A percentile compares a stretch with the other conserved stretches of the same genome.
Evolutionary conservation across 2,329 filamentous ascomycete genomes (phyloP).

Genomic region (Trichoderma harzianum): DNA sequence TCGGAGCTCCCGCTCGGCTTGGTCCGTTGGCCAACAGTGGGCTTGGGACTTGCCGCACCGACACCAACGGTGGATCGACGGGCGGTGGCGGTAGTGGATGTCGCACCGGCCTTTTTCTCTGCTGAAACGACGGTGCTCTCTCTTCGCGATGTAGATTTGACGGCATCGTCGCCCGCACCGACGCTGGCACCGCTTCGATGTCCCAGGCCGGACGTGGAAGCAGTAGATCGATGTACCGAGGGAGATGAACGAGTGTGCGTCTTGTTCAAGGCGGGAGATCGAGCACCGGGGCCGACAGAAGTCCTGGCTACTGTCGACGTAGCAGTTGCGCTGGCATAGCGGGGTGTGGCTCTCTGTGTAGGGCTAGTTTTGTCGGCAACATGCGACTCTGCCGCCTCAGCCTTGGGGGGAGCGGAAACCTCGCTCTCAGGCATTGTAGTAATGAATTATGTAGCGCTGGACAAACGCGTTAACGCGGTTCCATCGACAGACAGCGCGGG

Average conservation of each 20-base stretch:
- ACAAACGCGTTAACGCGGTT: background rate
- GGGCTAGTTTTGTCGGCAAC: background rate
- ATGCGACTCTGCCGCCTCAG: background rate
- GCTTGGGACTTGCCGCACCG: constrained; percentile 35
- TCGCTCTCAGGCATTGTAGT: constrained; percentile 5
- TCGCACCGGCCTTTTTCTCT: constrained; percentile 35
- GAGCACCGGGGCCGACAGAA: constrained; percentile 28
- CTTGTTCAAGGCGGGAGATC: constrained; percentile 43
- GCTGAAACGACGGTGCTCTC: constrained; percentile 43
- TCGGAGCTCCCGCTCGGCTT: background rate
- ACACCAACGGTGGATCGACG: constrained; percentile 33
- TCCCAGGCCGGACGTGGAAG: constrained; percentile 37
- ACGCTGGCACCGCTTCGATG: constrained; percentile 48
- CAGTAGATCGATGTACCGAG: constrained; percentile 32
- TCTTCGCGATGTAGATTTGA: constrained; percentile 39
- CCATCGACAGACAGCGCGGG: background rate
- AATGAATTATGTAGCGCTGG: background rate
- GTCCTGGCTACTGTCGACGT: constrained; percentile 24
- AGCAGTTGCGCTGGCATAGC: constrained; percentile 6
- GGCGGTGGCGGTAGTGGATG: constrained; percentile 31
- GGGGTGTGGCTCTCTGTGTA: background rate
- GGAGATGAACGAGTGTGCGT: constrained; percentile 47
- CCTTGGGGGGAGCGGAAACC: background rate
- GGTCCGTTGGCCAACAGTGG: background rate
- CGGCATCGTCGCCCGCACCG: constrained; percentile 49